Evolutionary conservation across 805 yeast genomes (phyloP).

Genomic region (Myxozyma geophila): DNA sequence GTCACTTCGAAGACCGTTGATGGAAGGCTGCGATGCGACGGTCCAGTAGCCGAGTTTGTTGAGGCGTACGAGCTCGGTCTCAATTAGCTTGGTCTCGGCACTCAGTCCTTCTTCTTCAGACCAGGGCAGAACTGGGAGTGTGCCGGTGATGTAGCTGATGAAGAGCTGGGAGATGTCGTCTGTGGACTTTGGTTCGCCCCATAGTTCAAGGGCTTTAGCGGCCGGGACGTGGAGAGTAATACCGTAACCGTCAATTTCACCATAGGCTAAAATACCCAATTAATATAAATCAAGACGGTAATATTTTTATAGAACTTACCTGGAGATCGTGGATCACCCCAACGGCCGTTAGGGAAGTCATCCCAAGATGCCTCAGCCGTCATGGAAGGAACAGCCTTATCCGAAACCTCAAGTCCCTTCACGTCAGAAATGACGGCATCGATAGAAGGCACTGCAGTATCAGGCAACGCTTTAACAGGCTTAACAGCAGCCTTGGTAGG

Average conservation of each 20-base stretch:
- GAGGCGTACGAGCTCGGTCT: conserved; percentile 82
- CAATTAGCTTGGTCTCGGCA: conserved; percentile 90
- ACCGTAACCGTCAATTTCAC: conserved; percentile 97
- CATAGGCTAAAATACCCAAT: conserved; percentile 81
- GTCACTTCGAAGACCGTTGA: conserved; percentile 73
- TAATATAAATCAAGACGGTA: background rate
- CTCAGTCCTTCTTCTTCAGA: conserved; percentile 75
- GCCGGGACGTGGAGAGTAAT: conserved; percentile 76
- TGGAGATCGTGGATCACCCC: conserved; percentile 98
- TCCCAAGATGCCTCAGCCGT: conserved; percentile 62
- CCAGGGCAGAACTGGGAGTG: conserved; percentile 82
- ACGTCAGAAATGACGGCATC: conserved; percentile 85
- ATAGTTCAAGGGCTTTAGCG: conserved; percentile 75
- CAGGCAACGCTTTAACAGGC: background rate
- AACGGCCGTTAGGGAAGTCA: conserved; percentile 97
- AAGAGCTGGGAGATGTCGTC: conserved; percentile 68
- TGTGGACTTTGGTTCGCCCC: conserved; percentile 78
- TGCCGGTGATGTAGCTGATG: conserved; percentile 70
- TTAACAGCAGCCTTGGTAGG: conserved; percentile 20
- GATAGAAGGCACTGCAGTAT: conserved; percentile 68
- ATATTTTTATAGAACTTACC: conserved; percentile 79
- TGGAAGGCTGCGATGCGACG: conserved; percentile 94
- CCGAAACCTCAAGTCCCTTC: conserved; percentile 19
- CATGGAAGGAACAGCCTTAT: conserved; percentile 23
- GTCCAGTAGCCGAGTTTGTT: conserved; percentile 76